These are phyloP conservation scores for Laetiporus sulphureus DNA, from an alignment of 1,284 basidiomycete genomes.

Conservation along the genomic window DNA sequence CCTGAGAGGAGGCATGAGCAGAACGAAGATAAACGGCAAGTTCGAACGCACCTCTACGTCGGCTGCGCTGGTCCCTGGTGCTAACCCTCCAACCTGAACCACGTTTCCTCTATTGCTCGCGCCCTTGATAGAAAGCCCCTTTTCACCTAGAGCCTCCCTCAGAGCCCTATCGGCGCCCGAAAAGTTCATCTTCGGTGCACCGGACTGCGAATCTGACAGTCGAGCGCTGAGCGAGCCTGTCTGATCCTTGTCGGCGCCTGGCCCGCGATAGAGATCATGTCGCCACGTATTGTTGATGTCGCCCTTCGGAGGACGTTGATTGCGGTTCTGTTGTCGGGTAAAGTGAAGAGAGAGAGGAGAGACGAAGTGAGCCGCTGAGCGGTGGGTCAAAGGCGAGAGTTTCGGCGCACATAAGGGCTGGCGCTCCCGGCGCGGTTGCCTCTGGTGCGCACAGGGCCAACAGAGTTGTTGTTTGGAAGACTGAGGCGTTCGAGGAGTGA, in stretches of 20 bases:
- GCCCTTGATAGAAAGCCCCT: slow-evolving; percentile 64
- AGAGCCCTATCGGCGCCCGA: slow-evolving; percentile 37
- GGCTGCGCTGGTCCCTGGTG: slow-evolving; percentile 72
- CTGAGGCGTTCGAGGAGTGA: slow-evolving; percentile 60
- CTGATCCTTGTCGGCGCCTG: slow-evolving; percentile 25
- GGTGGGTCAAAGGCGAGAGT: slow-evolving; percentile 6
- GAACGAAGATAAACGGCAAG: not conserved
- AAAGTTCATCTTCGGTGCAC: slow-evolving; percentile 49
- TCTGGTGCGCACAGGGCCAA: slow-evolving; percentile 57
- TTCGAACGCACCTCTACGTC: slow-evolving; percentile 58
- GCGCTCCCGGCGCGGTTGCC: slow-evolving; percentile 35
- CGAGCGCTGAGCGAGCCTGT: slow-evolving; percentile 55
- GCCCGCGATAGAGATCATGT: slow-evolving; percentile 64
- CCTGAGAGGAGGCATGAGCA: slow-evolving; percentile 29
- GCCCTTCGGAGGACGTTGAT: slow-evolving; percentile 51
- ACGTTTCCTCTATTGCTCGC: slow-evolving; percentile 61
- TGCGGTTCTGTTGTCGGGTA: slow-evolving; percentile 35
- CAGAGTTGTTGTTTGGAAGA: slow-evolving; percentile 29
- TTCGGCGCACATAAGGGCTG: slow-evolving; percentile 63
- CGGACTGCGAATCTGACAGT: slow-evolving; percentile 38
- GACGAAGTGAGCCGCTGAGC: slow-evolving; percentile 5
- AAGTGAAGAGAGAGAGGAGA: slow-evolving; percentile 6
- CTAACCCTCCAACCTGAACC: slow-evolving; percentile 71
- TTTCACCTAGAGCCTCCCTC: slow-evolving; percentile 27
- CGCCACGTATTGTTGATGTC: slow-evolving; percentile 63